Conservation (phyloP, 225 moss, liverwort and hornwort genomes). For the Sphagnum tenellum region DNA sequence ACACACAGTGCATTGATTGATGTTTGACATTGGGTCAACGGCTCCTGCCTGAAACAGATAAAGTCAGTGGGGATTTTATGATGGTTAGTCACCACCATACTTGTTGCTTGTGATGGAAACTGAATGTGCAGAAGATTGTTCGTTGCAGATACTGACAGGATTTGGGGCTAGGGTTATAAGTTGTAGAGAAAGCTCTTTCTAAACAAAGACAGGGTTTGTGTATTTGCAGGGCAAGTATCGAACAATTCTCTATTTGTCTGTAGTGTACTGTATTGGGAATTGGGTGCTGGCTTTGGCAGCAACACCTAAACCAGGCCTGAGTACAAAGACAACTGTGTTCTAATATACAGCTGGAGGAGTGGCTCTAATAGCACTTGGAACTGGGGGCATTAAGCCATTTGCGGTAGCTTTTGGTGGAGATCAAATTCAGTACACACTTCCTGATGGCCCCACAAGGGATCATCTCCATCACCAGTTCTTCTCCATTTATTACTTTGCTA, state of each 20-base stretch:
- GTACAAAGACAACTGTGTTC: conserved; percentile 30
- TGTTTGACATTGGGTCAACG: too few species aligned
- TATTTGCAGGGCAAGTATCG: conserved; percentile 74
- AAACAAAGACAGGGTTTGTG: too few species aligned
- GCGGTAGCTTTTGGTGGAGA: conserved; percentile 90
- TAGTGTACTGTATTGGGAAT: conserved; percentile 73
- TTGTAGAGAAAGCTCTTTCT: too few species aligned
- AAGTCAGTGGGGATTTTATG: too few species aligned
- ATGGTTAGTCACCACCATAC: too few species aligned
- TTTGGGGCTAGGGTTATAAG: too few species aligned
- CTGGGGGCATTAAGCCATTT: conserved; percentile 95
- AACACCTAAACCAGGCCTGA: conserved; percentile 37
- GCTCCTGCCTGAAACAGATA: too few species aligned
- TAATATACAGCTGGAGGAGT: conserved; percentile 63
- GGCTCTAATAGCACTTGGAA: conserved; percentile 65
- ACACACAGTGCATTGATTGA: too few species aligned
- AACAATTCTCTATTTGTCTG: conserved; percentile 75
- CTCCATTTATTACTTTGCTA: conserved; percentile 73
- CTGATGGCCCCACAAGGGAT: conserved; percentile 66
- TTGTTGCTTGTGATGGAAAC: too few species aligned
- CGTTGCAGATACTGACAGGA: too few species aligned
- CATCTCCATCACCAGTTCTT: conserved; percentile 75
- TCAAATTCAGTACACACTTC: conserved; percentile 64
- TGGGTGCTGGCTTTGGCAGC: conserved; percentile 71
- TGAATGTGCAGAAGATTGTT: too few species aligned